phyloP scores from a whole-genome alignment of 106 monocot genomes.

The Dendrobium huoshanense region DNA sequence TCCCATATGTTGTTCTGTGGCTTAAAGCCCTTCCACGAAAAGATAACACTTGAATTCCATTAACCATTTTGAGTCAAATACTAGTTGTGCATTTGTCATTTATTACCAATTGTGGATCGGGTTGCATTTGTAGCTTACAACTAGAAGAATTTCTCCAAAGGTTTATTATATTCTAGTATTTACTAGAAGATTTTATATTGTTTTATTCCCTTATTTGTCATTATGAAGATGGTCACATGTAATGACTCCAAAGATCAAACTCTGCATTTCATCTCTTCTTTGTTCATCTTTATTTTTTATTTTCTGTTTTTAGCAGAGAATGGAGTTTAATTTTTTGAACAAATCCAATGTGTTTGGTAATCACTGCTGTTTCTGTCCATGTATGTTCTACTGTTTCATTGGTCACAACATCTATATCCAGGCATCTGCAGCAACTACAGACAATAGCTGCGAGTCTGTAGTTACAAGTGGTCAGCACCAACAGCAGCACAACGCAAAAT shows the following conservation, averaged over 20 bases:
- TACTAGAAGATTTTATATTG: background rate
- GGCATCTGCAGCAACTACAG: constrained; percentile 55
- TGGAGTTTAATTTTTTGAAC: background rate
- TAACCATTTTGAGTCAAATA: background rate
- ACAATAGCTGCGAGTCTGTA: constrained; percentile 90
- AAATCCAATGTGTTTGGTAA: constrained; percentile 1
- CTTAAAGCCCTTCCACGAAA: background rate
- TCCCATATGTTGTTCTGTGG: background rate
- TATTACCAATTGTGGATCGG: background rate
- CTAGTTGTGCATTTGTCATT: background rate
- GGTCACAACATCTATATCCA: constrained; percentile 13
- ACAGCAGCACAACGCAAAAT: constrained; percentile 3
- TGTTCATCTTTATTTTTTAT: background rate
- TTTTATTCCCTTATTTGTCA: background rate
- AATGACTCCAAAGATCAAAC: background rate
- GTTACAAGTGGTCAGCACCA: constrained; percentile 49
- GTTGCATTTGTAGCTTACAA: background rate
- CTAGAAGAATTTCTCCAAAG: background rate
- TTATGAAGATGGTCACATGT: background rate
- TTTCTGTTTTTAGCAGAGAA: background rate
- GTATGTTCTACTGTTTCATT: background rate
- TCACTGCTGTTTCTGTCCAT: background rate
- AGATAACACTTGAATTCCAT: background rate
- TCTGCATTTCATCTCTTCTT: constrained; percentile 1
- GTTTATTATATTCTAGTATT: background rate